Conservation (phyloP, 2,329 filamentous ascomycete species). For the Fusarium metavorans region DNA sequence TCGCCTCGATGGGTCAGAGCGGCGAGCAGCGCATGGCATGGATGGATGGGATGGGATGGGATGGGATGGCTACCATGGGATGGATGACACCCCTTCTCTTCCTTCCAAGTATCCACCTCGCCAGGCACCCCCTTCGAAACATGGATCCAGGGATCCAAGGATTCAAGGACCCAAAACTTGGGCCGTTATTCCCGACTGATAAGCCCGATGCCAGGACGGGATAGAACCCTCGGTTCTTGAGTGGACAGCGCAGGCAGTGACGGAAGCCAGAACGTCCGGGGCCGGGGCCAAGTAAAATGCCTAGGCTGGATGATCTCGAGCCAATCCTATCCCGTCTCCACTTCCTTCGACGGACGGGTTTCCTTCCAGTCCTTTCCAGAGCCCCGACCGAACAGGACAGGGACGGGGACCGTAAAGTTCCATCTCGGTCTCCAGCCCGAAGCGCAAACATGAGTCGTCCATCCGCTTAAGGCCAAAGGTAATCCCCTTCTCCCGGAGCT, state of each 20-base stretch:
- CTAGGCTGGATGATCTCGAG: constrained; percentile 15
- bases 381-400: constrained; percentile 28
- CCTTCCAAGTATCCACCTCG: constrained; percentile 15
- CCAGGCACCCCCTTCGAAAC: constrained; percentile 28
- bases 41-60: not conserved
- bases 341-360: constrained; percentile 36
- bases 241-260: not conserved
- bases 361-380: constrained; percentile 40
- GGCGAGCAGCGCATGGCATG: constrained; percentile 15
- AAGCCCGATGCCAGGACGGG: constrained; percentile 10
- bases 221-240: not conserved
- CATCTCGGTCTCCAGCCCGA: not conserved
- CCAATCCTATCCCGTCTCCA: constrained; percentile 18
- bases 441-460: not conserved
- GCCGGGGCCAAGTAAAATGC: not conserved
- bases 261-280: constrained; percentile 17
- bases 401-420: constrained; percentile 13
- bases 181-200: constrained; percentile 29
- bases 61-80: not conserved
- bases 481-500: constrained; percentile 1
- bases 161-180: constrained; percentile 1
- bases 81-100: constrained; percentile 1
- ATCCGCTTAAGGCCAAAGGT: not conserved
- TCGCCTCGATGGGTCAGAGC: constrained; percentile 1
- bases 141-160: not conserved